These are phyloP conservation scores for Penicillium chermesinum DNA, from an alignment of 495 filamentous ascomycete genomes.

Conservation along the genomic window DNA sequence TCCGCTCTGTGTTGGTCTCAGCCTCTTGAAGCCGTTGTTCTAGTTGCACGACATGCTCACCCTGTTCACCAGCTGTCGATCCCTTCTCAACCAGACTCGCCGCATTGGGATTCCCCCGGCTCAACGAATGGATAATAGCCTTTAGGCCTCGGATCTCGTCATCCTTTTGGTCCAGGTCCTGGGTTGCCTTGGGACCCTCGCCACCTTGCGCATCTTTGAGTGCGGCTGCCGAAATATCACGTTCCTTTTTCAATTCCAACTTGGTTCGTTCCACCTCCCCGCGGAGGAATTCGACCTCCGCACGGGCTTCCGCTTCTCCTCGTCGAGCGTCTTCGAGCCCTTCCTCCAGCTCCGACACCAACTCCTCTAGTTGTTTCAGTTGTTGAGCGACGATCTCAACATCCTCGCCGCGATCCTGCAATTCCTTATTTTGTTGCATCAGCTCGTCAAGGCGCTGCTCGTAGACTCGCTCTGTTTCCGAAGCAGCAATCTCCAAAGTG, in stretches of 20 bases:
- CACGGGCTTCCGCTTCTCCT: slow-evolving; percentile 94
- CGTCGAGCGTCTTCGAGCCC: slow-evolving; percentile 91
- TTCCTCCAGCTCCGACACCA: slow-evolving; percentile 95
- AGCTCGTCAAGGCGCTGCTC: slow-evolving; percentile 87
- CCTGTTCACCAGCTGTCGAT: slow-evolving; percentile 19
- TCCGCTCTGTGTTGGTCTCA: slow-evolving; percentile 62
- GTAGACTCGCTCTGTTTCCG: slow-evolving; percentile 96
- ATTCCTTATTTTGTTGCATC: slow-evolving; percentile 74
- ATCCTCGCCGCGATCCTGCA: slow-evolving; percentile 78
- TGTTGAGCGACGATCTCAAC: slow-evolving; percentile 86
- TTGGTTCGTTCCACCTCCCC: slow-evolving; percentile 95
- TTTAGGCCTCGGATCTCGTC: slow-evolving; percentile 96
- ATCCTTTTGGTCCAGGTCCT: slow-evolving; percentile 88
- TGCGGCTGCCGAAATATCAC: slow-evolving; percentile 75
- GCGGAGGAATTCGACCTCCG: slow-evolving; percentile 92
- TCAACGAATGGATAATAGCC: slow-evolving; percentile 94
- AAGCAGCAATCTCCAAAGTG: slow-evolving; percentile 90
- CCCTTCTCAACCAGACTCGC: slow-evolving; percentile 27
- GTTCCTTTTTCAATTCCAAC: slow-evolving; percentile 79
- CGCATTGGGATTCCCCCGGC: slow-evolving; percentile 55
- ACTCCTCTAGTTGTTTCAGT: slow-evolving; percentile 89
- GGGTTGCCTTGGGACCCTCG: slow-evolving; percentile 45
- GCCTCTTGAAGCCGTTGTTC: slow-evolving; percentile 76
- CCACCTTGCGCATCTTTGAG: slow-evolving; percentile 49
- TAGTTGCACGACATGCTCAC: slow-evolving; percentile 43